phyloP scores from a whole-genome alignment of 1,284 basidiomycete species.

The Leccinum fallax region DNA sequence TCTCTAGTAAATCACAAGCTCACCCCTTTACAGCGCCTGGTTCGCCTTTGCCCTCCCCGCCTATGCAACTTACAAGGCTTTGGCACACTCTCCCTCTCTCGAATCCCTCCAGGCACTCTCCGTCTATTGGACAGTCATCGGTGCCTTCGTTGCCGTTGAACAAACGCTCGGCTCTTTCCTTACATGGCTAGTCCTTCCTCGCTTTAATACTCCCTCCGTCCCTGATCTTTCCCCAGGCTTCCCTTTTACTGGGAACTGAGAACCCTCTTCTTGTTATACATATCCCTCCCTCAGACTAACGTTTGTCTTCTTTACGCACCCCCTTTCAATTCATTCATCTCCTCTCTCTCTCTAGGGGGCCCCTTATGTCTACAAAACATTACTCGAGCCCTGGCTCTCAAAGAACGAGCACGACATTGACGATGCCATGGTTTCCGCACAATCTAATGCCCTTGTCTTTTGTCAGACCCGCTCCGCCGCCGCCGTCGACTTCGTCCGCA shows the following conservation, averaged over 20 bases:
- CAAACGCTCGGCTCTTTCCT: conserved; percentile 69
- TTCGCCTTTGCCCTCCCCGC: conserved; percentile 66
- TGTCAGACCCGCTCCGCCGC: conserved; percentile 48
- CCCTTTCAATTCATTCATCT: background rate
- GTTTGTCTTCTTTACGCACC: conserved; percentile 39
- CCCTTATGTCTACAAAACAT: conserved; percentile 66
- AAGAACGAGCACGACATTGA: conserved; percentile 72
- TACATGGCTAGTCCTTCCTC: conserved; percentile 57
- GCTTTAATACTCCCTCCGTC: background rate
- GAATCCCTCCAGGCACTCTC: conserved; percentile 50
- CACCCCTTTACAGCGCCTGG: conserved; percentile 52
- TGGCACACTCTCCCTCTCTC: conserved; percentile 58
- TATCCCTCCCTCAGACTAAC: conserved; percentile 75
- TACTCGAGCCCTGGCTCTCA: conserved; percentile 66
- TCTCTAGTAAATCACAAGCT: background rate
- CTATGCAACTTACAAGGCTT: conserved; percentile 66
- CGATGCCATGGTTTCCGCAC: conserved; percentile 55
- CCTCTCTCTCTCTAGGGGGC: conserved; percentile 55
- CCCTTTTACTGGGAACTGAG: conserved; percentile 82
- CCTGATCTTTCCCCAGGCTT: conserved; percentile 50
- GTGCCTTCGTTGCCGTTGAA: conserved; percentile 64
- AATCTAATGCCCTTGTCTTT: conserved; percentile 54
- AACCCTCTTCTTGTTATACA: conserved; percentile 69
- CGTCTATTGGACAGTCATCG: conserved; percentile 54
- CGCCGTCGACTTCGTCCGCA: conserved; percentile 49